These are phyloP conservation scores for Tylopilus rubrobrunneus DNA, from an alignment of 768 basidiomycete genomes.

Conservation along the genomic window DNA sequence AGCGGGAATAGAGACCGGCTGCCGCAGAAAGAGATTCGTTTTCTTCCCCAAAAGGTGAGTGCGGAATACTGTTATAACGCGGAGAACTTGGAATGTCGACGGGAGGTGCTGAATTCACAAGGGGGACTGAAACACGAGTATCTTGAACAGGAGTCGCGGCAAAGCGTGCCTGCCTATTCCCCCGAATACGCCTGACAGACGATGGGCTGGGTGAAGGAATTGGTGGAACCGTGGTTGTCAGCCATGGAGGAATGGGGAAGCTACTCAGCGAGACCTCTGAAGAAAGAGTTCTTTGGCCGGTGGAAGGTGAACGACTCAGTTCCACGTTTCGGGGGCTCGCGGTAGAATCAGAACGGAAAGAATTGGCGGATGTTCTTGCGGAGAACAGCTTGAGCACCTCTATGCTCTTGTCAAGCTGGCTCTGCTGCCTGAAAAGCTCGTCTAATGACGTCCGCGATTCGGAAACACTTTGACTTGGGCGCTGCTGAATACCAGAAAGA, in stretches of 20 bases:
- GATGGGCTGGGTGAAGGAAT: conserved; percentile 14
- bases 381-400: conserved; percentile 51
- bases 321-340: conserved; percentile 4
- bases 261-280: conserved; percentile 66
- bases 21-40: conserved; percentile 8
- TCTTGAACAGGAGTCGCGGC: conserved; percentile 8
- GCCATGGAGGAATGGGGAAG: conserved; percentile 62
- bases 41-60: conserved; percentile 15
- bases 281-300: conserved; percentile 22
- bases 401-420: conserved; percentile 62
- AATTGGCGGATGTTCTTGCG: conserved; percentile 23
- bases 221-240: conserved; percentile 14
- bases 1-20: conserved; percentile 20
- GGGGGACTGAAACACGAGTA: conserved; percentile 17
- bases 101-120: conserved; percentile 23
- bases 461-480: not conserved
- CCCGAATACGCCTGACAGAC: conserved; percentile 19
- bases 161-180: conserved; percentile 19
- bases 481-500: conserved; percentile 33
- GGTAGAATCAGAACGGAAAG: conserved; percentile 33
- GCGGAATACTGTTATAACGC: conserved; percentile 13
- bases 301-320: conserved; percentile 23
- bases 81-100: conserved; percentile 20
- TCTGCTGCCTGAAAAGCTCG: conserved; percentile 56
- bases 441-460: conserved; percentile 39